Conservation (phyloP, 192 early-diverging fungal genomes). For the Coemansia reversa region DNA sequence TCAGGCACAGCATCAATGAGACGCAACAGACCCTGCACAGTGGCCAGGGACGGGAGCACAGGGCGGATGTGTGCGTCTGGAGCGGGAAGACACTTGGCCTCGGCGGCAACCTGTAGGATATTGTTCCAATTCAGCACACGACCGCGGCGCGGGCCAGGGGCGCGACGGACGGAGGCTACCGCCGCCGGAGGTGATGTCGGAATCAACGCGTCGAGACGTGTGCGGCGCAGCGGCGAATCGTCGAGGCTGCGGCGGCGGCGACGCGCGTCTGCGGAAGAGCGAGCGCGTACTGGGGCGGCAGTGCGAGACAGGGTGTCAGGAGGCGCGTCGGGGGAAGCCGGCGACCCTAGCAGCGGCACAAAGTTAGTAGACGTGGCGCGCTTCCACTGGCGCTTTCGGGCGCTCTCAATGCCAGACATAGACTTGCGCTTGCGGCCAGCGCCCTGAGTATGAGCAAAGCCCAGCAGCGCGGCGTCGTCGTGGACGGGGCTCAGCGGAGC, state of each 20-base stretch:
- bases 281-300: too few species aligned
- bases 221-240: slow-evolving; percentile 12
- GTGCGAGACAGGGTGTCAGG: not conserved
- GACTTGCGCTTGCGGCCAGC: slow-evolving; percentile 54
- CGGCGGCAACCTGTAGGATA: slow-evolving; percentile 37
- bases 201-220: slow-evolving; percentile 7
- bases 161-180: slow-evolving; percentile 9
- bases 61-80: slow-evolving; percentile 35
- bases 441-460: slow-evolving; percentile 38
- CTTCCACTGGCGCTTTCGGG: slow-evolving; percentile 57
- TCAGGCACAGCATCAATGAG: slow-evolving; percentile 41
- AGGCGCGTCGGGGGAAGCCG: slow-evolving; percentile 7
- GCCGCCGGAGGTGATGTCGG: not conserved
- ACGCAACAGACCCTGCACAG: slow-evolving; percentile 34
- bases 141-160: slow-evolving; percentile 31
- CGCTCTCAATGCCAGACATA: slow-evolving; percentile 52
- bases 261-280: not conserved
- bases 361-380: slow-evolving; percentile 51
- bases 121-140: slow-evolving; percentile 51
- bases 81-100: slow-evolving; percentile 13
- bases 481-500: slow-evolving; percentile 7
- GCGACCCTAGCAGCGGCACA: slow-evolving; percentile 44
- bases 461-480: slow-evolving; percentile 23
- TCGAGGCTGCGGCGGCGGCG: slow-evolving; percentile 15
- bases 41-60: slow-evolving; percentile 37